phyloP scores from a whole-genome alignment of 805 yeast species.

The Sugiyamaella floridensis region DNA sequence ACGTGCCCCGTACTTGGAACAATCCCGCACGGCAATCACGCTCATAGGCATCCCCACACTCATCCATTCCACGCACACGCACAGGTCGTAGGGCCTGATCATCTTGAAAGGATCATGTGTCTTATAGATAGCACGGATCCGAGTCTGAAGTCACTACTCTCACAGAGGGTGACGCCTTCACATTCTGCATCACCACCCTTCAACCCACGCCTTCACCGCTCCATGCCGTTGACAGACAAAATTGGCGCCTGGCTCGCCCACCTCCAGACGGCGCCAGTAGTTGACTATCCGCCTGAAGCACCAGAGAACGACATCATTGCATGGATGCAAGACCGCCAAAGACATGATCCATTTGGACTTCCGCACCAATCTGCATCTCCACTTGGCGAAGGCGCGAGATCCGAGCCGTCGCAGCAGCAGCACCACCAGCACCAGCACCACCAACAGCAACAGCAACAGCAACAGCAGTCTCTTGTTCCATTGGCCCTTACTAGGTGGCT shows the following conservation, averaged over 20 bases:
- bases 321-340: neutral
- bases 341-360: neutral
- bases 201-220: neutral
- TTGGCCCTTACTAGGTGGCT: neutral
- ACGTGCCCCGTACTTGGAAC: too few species aligned
- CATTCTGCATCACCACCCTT: neutral
- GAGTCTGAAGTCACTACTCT: too few species aligned
- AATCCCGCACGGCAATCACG: too few species aligned
- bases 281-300: neutral
- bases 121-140: too few species aligned
- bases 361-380: neutral
- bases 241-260: neutral
- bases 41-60: too few species aligned
- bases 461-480: neutral
- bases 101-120: too few species aligned
- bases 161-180: too few species aligned
- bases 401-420: neutral
- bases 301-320: neutral
- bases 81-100: too few species aligned
- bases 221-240: neutral
- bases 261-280: neutral
- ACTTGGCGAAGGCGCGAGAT: too few species aligned
- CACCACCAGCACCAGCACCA: too few species aligned
- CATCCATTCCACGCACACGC: too few species aligned
- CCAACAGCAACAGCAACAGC: too few species aligned